A percentile compares a stretch with the other conserved stretches of the same genome.
Evolutionary conservation across 2,329 filamentous ascomycete species (phyloP).

Genomic region (Scortechinia acanthostroma): DNA sequence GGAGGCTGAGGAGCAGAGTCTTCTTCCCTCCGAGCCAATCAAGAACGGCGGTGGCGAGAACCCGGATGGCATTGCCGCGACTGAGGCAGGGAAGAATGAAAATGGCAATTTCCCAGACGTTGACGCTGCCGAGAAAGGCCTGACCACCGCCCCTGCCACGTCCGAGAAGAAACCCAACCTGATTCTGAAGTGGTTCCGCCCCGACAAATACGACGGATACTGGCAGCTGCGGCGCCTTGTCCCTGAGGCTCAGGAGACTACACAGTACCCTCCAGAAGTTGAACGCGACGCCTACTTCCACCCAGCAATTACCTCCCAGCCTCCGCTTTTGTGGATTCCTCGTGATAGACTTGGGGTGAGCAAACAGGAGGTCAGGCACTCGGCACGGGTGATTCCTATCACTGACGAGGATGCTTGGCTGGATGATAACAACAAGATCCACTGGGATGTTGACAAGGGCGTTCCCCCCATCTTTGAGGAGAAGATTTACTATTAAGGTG

Average conservation of each 20-base stretch:
- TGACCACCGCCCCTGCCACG: background rate
- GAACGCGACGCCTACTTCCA: conserved; percentile 68
- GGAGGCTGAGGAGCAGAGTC: background rate
- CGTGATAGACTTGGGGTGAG: conserved; percentile 69
- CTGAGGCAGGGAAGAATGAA: conserved; percentile 8
- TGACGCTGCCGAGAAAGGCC: background rate
- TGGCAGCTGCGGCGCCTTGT: conserved; percentile 62
- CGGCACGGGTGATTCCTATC: conserved; percentile 65
- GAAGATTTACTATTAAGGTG: conserved; percentile 1
- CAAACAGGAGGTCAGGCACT: conserved; percentile 70
- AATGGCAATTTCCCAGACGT: background rate
- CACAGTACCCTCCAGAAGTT: conserved; percentile 49
- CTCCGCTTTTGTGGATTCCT: conserved; percentile 79
- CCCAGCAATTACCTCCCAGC: conserved; percentile 54
- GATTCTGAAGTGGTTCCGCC: conserved; percentile 59
- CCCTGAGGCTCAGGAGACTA: conserved; percentile 35
- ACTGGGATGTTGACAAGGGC: background rate
- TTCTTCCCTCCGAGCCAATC: background rate
- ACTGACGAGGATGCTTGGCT: conserved; percentile 71
- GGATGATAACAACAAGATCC: conserved; percentile 52
- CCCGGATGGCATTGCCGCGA: conserved; percentile 12
- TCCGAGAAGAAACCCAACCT: conserved; percentile 37
- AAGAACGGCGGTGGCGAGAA: background rate
- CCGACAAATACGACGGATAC: conserved; percentile 61
- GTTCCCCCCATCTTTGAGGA: background rate